phyloP scores from a whole-genome alignment of 768 basidiomycete genomes.

The Hygrocybe coccinea region DNA sequence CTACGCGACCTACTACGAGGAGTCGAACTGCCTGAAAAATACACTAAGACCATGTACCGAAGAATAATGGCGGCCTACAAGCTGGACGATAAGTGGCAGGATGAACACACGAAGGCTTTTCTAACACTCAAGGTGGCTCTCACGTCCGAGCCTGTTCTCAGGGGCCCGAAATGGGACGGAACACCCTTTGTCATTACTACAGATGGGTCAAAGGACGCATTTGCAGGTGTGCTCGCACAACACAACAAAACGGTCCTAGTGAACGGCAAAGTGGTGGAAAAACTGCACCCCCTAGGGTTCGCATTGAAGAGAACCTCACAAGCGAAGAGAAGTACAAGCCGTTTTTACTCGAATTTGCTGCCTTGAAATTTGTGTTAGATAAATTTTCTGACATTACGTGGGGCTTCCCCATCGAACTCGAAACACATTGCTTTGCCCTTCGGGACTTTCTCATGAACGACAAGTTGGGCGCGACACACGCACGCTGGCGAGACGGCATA shows the following conservation, averaged over 20 bases:
- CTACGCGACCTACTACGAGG: slow-evolving; percentile 26
- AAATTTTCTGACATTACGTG: slow-evolving; percentile 24
- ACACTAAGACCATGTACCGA: slow-evolving; percentile 7
- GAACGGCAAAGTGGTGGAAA: slow-evolving; percentile 16
- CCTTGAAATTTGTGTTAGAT: slow-evolving; percentile 31
- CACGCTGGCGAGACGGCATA: too few relatives aligned
- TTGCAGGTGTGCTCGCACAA: slow-evolving; percentile 31
- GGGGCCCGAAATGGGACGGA: slow-evolving; percentile 24
- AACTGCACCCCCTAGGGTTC: slow-evolving; percentile 25
- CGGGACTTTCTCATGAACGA: slow-evolving; percentile 23
- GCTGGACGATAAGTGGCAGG: slow-evolving; percentile 12
- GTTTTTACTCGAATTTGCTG: slow-evolving; percentile 34
- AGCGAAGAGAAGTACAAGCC: slow-evolving; percentile 31
- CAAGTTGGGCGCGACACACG: not conserved
- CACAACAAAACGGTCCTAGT: slow-evolving; percentile 14
- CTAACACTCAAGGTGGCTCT: not conserved
- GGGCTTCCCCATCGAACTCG: slow-evolving; percentile 29
- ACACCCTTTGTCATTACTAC: slow-evolving; percentile 34
- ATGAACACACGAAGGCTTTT: not conserved
- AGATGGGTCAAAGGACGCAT: slow-evolving; percentile 34
- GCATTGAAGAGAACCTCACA: slow-evolving; percentile 32
- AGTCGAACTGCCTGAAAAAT: slow-evolving; percentile 16
- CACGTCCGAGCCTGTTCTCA: slow-evolving; percentile 19
- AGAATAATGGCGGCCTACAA: slow-evolving; percentile 18
- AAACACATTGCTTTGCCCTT: slow-evolving; percentile 36